Conservation (phyloP, 768 basidiomycete genomes). For the Tulasnella sp. region DNA sequence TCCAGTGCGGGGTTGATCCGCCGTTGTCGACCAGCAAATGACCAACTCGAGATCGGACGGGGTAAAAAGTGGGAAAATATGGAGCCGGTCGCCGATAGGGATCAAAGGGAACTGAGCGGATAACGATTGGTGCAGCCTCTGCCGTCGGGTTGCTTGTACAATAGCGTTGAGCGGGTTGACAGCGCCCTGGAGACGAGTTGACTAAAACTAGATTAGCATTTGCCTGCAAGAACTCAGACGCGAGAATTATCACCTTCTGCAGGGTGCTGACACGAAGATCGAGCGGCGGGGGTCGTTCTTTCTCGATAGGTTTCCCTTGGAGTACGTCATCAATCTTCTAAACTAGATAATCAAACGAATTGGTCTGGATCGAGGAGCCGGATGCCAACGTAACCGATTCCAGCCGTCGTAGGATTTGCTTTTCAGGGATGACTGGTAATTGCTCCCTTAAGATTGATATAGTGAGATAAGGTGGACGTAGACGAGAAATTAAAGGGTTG, state of each 20-base stretch:
- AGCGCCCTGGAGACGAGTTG: neutral
- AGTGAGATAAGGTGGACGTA: too few species aligned
- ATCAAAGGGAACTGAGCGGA: constrained; percentile 36
- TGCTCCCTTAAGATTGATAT: neutral
- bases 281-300: constrained; percentile 39
- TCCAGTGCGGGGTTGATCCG: constrained; percentile 43
- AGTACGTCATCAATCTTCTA: constrained; percentile 41
- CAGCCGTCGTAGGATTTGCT: constrained; percentile 34
- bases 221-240: neutral
- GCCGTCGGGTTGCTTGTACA: constrained; percentile 23
- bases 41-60: constrained; percentile 61
- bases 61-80: constrained; percentile 72
- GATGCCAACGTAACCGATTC: neutral
- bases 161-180: neutral
- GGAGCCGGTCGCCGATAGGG: constrained; percentile 35
- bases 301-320: constrained; percentile 24
- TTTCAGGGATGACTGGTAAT: neutral
- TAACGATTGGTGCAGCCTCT: constrained; percentile 30
- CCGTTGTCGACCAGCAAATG: constrained; percentile 63
- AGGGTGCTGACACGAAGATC: constrained; percentile 41
- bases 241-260: constrained; percentile 30
- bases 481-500: too few species aligned
- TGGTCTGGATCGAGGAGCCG: neutral
- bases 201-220: neutral
- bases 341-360: constrained; percentile 35